phyloP scores from a whole-genome alignment of 805 yeast species.

The Nakazawaea ernobii region DNA sequence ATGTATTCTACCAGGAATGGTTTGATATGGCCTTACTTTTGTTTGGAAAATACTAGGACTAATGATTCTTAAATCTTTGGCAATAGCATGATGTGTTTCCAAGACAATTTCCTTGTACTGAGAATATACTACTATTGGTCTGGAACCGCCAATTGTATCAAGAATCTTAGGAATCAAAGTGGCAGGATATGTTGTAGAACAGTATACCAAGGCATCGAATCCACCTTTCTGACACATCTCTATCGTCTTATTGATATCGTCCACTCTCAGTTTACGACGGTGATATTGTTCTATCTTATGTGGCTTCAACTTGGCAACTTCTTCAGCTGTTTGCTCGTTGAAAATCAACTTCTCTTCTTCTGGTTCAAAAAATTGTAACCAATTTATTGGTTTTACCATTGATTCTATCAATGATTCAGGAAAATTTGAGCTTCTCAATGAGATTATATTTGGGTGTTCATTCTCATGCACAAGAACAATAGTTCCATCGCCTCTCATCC shows the following conservation, averaged over 20 bases:
- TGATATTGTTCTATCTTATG: constrained; percentile 60
- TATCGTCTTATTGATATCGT: constrained; percentile 42
- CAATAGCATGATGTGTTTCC: constrained; percentile 64
- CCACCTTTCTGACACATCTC: constrained; percentile 43
- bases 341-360: constrained; percentile 36
- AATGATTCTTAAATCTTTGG: constrained; percentile 61
- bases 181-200: constrained; percentile 66
- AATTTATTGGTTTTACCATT: constrained; percentile 64
- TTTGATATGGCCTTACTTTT: constrained; percentile 81
- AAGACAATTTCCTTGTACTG: constrained; percentile 77
- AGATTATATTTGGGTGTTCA: constrained; percentile 82
- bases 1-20: constrained; percentile 89
- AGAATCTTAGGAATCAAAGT: constrained; percentile 57
- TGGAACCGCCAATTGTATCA: constrained; percentile 70
- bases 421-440: constrained; percentile 62
- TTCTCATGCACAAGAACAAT: constrained; percentile 82
- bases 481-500: constrained; percentile 75
- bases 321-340: constrained; percentile 40
- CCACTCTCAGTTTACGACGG: constrained; percentile 55
- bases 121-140: constrained; percentile 79
- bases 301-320: constrained; percentile 49
- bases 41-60: constrained; percentile 83
- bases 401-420: constrained; percentile 43
- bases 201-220: constrained; percentile 73
- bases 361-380: constrained; percentile 81